A percentile compares a stretch with the other conserved stretches of the same genome.
Conservation (phyloP, 2,329 filamentous ascomycete genomes). For the Rhinocladiella similis region DNA sequence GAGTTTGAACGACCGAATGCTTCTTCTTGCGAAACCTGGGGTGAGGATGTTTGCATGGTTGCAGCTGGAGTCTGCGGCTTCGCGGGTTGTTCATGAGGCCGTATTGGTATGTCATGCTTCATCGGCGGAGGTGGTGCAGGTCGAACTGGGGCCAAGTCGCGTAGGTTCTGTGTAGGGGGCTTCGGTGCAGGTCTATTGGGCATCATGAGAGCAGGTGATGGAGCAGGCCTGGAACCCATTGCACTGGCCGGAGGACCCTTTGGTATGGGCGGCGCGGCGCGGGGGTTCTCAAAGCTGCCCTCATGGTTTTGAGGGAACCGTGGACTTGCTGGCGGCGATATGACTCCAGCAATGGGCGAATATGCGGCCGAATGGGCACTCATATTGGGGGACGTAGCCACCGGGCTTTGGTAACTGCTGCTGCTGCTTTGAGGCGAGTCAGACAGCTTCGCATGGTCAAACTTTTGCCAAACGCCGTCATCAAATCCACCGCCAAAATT, state of each 20-base stretch:
- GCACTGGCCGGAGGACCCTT: slow-evolving; percentile 42
- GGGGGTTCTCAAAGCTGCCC: slow-evolving; percentile 95
- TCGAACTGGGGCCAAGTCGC: slow-evolving; percentile 42
- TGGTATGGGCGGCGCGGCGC: slow-evolving; percentile 87
- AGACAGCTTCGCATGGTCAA: slow-evolving; percentile 74
- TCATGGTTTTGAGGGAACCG: slow-evolving; percentile 86
- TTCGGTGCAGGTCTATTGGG: slow-evolving; percentile 84
- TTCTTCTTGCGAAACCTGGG: slow-evolving; percentile 64
- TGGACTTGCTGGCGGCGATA: slow-evolving; percentile 79
- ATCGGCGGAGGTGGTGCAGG: slow-evolving; percentile 38
- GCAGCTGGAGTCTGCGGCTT: slow-evolving; percentile 9
- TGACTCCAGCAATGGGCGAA: slow-evolving; percentile 58
- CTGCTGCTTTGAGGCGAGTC: slow-evolving; percentile 30
- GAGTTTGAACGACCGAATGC: slow-evolving; percentile 70
- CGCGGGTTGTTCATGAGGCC: slow-evolving; percentile 11
- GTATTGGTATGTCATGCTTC: slow-evolving; percentile 15
- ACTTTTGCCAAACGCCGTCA: slow-evolving; percentile 92
- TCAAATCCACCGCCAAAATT: slow-evolving; percentile 71
- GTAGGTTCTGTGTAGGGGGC: slow-evolving; percentile 60
- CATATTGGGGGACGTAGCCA: slow-evolving; percentile 32
- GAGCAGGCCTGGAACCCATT: slow-evolving; percentile 51
- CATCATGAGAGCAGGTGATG: slow-evolving; percentile 55
- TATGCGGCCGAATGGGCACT: slow-evolving; percentile 46
- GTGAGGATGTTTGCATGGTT: slow-evolving; percentile 54
- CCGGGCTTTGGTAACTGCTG: slow-evolving; percentile 24